phyloP scores from a whole-genome alignment of 306 rosid species.

The Vachellia pachyceras region DNA sequence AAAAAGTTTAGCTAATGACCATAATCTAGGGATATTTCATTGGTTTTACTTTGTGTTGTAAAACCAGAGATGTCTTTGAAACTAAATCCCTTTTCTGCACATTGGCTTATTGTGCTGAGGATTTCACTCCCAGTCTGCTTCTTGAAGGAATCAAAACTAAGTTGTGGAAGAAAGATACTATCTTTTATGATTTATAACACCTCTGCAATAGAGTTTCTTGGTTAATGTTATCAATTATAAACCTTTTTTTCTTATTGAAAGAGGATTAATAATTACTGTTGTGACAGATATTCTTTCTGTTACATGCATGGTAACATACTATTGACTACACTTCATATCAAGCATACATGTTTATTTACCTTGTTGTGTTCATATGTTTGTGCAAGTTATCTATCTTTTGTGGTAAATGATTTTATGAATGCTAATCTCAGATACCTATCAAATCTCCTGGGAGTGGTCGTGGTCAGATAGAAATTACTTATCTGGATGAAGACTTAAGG shows the following conservation, averaged over 20 bases:
- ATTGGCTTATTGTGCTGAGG: not conserved
- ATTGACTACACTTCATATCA: not conserved
- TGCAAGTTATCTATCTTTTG: constrained; percentile 14
- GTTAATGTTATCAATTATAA: constrained; percentile 7
- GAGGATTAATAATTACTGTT: not conserved
- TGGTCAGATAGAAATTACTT: constrained; percentile 82
- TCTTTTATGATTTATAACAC: not conserved
- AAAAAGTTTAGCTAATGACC: not conserved
- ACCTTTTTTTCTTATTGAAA: constrained; percentile 6
- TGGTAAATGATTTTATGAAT: constrained; percentile 22
- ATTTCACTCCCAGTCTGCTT: not conserved
- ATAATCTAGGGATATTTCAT: not conserved
- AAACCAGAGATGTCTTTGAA: not conserved
- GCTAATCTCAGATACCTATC: constrained; percentile 66
- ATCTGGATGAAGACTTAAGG: constrained; percentile 87
- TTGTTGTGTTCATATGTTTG: not conserved
- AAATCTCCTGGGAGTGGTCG: constrained; percentile 87
- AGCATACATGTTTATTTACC: not conserved
- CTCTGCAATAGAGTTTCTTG: not conserved
- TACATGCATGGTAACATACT: not conserved
- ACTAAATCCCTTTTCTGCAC: constrained; percentile 1
- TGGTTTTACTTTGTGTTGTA: not conserved
- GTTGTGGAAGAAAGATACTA: not conserved
- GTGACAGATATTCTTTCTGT: not conserved
- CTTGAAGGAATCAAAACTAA: not conserved